These are phyloP conservation scores for Rhododendron williamsianum DNA, from an alignment of 148 eudicot species.

Conservation along the genomic window DNA sequence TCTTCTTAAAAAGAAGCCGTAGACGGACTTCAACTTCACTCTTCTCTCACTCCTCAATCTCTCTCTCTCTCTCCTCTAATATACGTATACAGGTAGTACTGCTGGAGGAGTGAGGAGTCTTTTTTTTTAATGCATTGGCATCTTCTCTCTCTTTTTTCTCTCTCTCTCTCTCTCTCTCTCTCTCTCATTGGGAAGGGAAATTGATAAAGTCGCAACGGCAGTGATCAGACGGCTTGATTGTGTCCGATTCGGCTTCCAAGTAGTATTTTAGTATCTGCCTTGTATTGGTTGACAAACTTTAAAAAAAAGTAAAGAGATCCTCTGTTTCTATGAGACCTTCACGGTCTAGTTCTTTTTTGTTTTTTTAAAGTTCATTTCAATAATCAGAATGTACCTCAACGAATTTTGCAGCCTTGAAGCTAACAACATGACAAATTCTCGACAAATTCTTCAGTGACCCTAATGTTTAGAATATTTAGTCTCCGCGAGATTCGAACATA, in stretches of 20 bases:
- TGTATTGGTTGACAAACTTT: not conserved
- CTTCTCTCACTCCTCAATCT: not conserved
- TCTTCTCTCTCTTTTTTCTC: not conserved
- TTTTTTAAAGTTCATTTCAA: no score
- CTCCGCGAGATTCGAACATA: no score
- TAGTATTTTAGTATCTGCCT: not conserved
- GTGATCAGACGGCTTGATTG: not conserved
- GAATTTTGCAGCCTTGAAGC: no score
- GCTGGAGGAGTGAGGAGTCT: not conserved
- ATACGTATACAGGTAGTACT: not conserved
- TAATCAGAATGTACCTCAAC: no score
- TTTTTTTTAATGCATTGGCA: not conserved
- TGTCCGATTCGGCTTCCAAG: not conserved
- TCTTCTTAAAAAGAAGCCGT: slow-evolving; percentile 14
- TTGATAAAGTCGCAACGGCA: not conserved
- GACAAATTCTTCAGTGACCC: no score
- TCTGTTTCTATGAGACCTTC: not conserved
- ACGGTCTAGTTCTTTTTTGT: not conserved
- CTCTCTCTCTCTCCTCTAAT: not conserved
- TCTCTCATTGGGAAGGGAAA: slow-evolving; percentile 19
- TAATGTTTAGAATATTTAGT: no score
- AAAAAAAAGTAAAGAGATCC: not conserved
- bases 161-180: not conserved
- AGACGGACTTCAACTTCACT: slow-evolving; percentile 15
- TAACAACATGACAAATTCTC: no score